Evolutionary conservation across 441 rosid species (phyloP).

Genomic region (Erysimum cheiri): DNA sequence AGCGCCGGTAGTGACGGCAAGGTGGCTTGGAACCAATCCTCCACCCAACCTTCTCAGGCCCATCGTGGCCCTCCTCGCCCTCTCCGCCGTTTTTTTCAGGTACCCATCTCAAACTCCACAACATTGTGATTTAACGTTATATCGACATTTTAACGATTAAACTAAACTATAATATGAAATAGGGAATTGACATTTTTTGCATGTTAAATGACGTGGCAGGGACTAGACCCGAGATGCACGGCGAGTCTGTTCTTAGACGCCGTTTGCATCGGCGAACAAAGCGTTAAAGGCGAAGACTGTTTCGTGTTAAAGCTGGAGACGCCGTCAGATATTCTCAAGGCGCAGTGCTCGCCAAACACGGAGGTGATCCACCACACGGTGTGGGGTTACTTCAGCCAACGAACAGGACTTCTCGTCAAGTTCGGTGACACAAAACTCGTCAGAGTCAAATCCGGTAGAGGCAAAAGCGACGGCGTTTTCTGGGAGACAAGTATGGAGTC

Average conservation of each 20-base stretch:
- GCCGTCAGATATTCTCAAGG: slow-evolving; percentile 51
- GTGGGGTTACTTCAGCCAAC: slow-evolving; percentile 91
- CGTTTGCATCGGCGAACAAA: slow-evolving; percentile 69
- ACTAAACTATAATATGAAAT: background rate
- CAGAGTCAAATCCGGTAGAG: slow-evolving; percentile 61
- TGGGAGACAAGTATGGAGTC: slow-evolving; percentile 93
- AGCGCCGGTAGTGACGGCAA: slow-evolving; percentile 94
- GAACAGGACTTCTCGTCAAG: slow-evolving; percentile 75
- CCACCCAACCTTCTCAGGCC: slow-evolving; percentile 81
- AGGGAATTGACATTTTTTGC: background rate
- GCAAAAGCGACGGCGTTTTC: slow-evolving; percentile 55
- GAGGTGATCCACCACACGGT: slow-evolving; percentile 80
- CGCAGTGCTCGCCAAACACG: slow-evolving; percentile 70
- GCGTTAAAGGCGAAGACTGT: slow-evolving; percentile 60
- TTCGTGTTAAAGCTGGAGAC: slow-evolving; percentile 82
- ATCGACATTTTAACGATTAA: background rate
- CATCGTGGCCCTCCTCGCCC: slow-evolving; percentile 86
- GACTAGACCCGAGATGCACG: slow-evolving; percentile 85
- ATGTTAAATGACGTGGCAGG: slow-evolving; percentile 48
- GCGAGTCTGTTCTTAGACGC: slow-evolving; percentile 83
- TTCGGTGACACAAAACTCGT: slow-evolving; percentile 80
- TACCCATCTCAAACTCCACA: slow-evolving; percentile 7
- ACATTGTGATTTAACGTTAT: no score
- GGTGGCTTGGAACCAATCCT: slow-evolving; percentile 90
- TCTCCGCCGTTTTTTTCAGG: slow-evolving; percentile 92